These are phyloP conservation scores for Gossypium lobatum DNA, from an alignment of 441 rosid genomes.

Conservation along the genomic window DNA sequence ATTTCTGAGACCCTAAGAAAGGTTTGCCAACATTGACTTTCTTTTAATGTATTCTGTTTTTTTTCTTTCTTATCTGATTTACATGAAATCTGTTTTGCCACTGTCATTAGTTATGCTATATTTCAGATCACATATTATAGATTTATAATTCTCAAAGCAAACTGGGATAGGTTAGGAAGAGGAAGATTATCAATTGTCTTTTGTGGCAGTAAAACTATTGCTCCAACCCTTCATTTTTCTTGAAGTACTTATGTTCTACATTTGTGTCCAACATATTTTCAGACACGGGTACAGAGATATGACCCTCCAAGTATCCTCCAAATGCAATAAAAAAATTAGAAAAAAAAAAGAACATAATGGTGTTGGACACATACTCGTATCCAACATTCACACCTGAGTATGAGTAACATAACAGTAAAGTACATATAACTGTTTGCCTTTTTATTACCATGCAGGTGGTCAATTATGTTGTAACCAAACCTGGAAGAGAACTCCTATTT, in stretches of 20 bases:
- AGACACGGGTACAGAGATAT: too few species aligned
- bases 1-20: slow-evolving; percentile 63
- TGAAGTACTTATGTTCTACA: not conserved
- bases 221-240: not conserved
- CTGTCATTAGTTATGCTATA: not conserved
- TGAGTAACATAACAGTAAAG: not conserved
- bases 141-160: not conserved
- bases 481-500: slow-evolving; percentile 88
- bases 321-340: too few species aligned
- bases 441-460: slow-evolving; percentile 51
- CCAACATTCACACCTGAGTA: not conserved
- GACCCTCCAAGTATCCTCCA: too few species aligned
- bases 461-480: slow-evolving; percentile 80
- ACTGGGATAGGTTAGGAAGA: slow-evolving; percentile 1
- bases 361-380: not conserved
- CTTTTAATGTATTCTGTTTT: not conserved
- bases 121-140: not conserved
- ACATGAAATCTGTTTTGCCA: not conserved
- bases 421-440: not conserved
- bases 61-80: not conserved
- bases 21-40: slow-evolving; percentile 26
- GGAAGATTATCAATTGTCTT: not conserved
- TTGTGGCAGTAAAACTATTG: not conserved
- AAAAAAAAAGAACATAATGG: too few species aligned
- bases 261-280: not conserved